Evolutionary conservation across 768 basidiomycete species (phyloP), one percentile per base, ranked within the genome.

Genomic region (Suillus decipiens): DNA sequence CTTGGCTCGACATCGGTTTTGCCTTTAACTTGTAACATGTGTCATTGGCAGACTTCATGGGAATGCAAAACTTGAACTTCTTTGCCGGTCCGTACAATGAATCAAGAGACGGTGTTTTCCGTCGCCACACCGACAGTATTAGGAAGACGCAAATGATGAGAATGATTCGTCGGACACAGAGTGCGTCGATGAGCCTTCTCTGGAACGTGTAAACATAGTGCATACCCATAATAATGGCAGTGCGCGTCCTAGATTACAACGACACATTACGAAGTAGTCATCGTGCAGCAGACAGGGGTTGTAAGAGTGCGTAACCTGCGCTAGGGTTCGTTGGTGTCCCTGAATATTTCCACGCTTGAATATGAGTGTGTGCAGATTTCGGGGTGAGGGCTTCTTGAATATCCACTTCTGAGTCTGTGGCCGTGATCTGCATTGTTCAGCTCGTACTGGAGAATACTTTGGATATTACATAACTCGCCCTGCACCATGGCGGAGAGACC

Each of bases 171-270:
- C 73, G 0, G 80, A 79, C 24, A 68, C 69, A 3, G 77, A 79
- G 15, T 69, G 73, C 51, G 60, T 68, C 11, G 68, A 63, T 9
- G 65, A 61, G 41, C 89, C 86, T 41, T 80, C 86, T 24, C 89
- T 90, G n/a, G 61, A 91, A 78, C 14, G 88, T 83, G 58, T 84
- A 84, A 43, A 92, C 86, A 67, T 90, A 92, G 67, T 86, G 86
- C 66, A 90, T 80, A 8, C 89, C 88, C 71, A 89, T 12, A 33
- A 12, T 53, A 6, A 11, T 19, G 2, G 2, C 19, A 33, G 51
- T n/a, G 31, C 51, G 2, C 11, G 2, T 33, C 11, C 33, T 36
- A 39, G 28, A 15, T 9, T 31, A 15, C 15, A 2, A 51, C 31
- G 17, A 51, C 11, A 11, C 11, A n/a, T n/a, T n/a, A n/a, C 19